Evolutionary conservation across 2,329 filamentous ascomycete species (phyloP).

Genomic region (Aspergillus unguis): DNA sequence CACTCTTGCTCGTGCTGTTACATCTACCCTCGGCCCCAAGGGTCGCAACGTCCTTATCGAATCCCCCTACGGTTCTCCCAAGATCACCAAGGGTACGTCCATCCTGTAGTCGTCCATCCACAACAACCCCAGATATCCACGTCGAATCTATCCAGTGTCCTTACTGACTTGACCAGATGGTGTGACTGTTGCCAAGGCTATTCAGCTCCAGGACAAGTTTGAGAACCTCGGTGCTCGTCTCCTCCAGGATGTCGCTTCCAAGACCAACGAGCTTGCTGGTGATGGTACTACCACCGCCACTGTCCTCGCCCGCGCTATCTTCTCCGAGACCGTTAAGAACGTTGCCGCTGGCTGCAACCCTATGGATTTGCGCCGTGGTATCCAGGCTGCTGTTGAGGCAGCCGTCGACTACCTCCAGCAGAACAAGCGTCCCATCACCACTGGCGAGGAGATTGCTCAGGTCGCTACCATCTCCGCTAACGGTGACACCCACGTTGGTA

Average conservation of each 20-base stretch:
- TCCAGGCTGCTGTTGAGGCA: conserved; percentile 91
- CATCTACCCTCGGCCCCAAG: conserved; percentile 95
- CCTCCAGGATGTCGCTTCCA: conserved; percentile 95
- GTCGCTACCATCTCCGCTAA: conserved; percentile 98
- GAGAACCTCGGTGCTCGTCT: conserved; percentile 98
- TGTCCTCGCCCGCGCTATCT: conserved; percentile 94
- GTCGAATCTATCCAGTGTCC: not conserved
- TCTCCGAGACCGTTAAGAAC: conserved; percentile 99
- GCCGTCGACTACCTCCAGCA: conserved; percentile 91
- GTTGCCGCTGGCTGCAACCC: conserved; percentile 99
- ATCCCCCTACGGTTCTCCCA: conserved; percentile 96
- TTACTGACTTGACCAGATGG: conserved; percentile 58
- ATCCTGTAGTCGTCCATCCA: not conserved
- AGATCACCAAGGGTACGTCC: conserved; percentile 93
- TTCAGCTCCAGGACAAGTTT: conserved; percentile 96
- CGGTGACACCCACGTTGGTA: conserved; percentile 90
- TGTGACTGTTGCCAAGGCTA: conserved; percentile 85
- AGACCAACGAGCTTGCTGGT: conserved; percentile 98
- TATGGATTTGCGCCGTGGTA: conserved; percentile 96
- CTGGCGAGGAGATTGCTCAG: conserved; percentile 93
- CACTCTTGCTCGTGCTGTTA: conserved; percentile 91
- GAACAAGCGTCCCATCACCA: conserved; percentile 98
- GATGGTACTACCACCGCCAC: conserved; percentile 98
- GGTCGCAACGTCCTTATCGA: conserved; percentile 98
- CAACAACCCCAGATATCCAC: conserved; percentile 15